Conservation (phyloP, 1,284 basidiomycete species). For the Pseudozyma sp. region DNA sequence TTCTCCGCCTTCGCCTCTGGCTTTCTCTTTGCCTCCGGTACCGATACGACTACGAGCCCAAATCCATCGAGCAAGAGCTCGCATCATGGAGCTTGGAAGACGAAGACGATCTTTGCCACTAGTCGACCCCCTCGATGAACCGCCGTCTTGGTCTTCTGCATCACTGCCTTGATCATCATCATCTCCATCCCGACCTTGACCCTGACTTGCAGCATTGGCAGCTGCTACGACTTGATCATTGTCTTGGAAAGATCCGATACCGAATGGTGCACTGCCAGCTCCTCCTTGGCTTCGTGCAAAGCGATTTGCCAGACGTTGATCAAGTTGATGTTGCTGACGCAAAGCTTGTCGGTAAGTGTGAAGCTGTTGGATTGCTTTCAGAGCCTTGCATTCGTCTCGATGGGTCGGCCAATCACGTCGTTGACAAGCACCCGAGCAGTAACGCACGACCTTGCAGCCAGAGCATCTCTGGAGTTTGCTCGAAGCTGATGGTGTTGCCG, state of each 20-base stretch:
- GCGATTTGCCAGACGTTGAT: constrained; percentile 31
- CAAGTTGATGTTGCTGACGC: constrained; percentile 23
- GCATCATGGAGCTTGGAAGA: constrained; percentile 41
- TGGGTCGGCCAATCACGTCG: constrained; percentile 45
- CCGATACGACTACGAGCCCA: constrained; percentile 41
- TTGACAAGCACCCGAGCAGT: constrained; percentile 46
- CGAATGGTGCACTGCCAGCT: constrained; percentile 20
- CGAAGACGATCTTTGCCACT: constrained; percentile 14
- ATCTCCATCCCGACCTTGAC: constrained; percentile 17
- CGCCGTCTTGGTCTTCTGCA: background rate
- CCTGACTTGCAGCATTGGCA: constrained; percentile 17
- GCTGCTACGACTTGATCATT: constrained; percentile 38
- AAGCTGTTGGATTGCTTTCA: constrained; percentile 38
- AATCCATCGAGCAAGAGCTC: constrained; percentile 44
- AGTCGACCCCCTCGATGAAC: background rate
- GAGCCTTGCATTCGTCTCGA: constrained; percentile 52
- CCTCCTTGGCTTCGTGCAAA: constrained; percentile 12
- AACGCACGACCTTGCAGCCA: constrained; percentile 44
- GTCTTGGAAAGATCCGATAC: constrained; percentile 39
- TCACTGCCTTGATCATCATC: constrained; percentile 3
- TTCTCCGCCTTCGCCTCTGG: constrained; percentile 20
- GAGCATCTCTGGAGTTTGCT: constrained; percentile 47
- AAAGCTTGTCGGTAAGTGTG: constrained; percentile 30
- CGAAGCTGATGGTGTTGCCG: background rate
- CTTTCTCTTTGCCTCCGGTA: constrained; percentile 30